phyloP scores from a whole-genome alignment of 306 rosid species.

The Cicer cuneatum region DNA sequence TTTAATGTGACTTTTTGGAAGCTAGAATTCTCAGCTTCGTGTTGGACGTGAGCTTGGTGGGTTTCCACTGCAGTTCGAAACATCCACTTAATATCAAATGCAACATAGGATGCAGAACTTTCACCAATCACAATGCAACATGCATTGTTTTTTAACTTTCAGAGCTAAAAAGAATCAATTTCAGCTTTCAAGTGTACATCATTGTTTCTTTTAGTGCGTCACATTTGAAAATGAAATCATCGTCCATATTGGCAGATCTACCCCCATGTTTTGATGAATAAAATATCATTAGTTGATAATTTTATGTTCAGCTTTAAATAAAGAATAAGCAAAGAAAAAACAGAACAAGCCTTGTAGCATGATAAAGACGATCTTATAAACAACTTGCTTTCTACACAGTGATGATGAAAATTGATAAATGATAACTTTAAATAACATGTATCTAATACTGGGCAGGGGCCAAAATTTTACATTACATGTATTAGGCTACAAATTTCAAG shows the following conservation, averaged over 20 bases:
- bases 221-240: background rate
- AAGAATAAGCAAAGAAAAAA: background rate
- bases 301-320: slow-evolving; percentile 5
- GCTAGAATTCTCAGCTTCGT: too few relatives aligned
- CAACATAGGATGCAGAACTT: background rate
- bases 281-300: background rate
- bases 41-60: too few relatives aligned
- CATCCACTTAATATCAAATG: background rate
- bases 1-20: too few relatives aligned
- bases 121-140: background rate
- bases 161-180: background rate
- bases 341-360: slow-evolving; percentile 7
- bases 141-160: background rate
- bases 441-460: slow-evolving; percentile 10
- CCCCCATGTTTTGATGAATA: background rate
- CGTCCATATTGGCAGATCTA: background rate
- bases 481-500: slow-evolving; percentile 88
- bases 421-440: background rate
- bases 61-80: too few relatives aligned
- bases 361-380: slow-evolving; percentile 25
- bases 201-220: background rate
- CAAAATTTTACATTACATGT: slow-evolving; percentile 33
- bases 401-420: background rate
- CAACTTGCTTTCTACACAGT: slow-evolving; percentile 28
- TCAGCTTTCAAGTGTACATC: background rate